These are phyloP conservation scores for Rhizophlyctis rosea DNA, from an alignment of 192 early-diverging fungal species.

Conservation along the genomic window DNA sequence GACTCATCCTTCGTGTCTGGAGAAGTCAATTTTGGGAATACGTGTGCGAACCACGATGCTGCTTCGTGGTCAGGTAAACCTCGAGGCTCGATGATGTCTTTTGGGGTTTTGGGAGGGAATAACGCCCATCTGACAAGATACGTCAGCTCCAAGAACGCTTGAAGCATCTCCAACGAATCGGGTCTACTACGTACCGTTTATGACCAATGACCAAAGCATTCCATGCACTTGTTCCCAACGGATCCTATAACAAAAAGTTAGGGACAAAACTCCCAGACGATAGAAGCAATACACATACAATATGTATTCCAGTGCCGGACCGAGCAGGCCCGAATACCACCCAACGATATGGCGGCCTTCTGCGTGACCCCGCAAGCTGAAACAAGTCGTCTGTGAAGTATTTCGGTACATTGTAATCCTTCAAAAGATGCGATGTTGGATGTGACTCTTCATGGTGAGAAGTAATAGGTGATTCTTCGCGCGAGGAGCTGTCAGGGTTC, in stretches of 20 bases:
- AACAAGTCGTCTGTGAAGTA: conserved; percentile 77
- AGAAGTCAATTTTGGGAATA: conserved; percentile 38
- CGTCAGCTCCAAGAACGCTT: too few species aligned
- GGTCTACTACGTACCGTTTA: conserved; percentile 60
- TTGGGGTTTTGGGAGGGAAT: conserved; percentile 68
- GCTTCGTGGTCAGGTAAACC: conserved; percentile 63
- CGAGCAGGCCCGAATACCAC: conserved; percentile 70
- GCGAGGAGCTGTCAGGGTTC: too few species aligned
- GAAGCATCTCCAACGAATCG: too few species aligned
- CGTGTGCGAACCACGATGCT: conserved; percentile 68
- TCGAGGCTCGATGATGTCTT: conserved; percentile 53
- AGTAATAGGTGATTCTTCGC: too few species aligned
- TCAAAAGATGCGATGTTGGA: conserved; percentile 38
- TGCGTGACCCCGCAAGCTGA: conserved; percentile 49
- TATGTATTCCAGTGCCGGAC: conserved; percentile 66
- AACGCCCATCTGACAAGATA: conserved; percentile 68
- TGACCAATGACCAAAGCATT: conserved; percentile 68
- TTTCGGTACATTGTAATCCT: conserved; percentile 65
- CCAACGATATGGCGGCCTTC: conserved; percentile 75
- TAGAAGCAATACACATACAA: conserved; percentile 8
- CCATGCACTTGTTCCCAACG: conserved; percentile 79
- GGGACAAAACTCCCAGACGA: background rate
- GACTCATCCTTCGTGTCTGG: conserved; percentile 2
- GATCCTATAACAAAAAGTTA: conserved; percentile 53
- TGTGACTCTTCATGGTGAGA: conserved; percentile 19